Evolutionary conservation across 495 filamentous ascomycete genomes (phyloP).

Genomic region (Neurospora discreta): DNA sequence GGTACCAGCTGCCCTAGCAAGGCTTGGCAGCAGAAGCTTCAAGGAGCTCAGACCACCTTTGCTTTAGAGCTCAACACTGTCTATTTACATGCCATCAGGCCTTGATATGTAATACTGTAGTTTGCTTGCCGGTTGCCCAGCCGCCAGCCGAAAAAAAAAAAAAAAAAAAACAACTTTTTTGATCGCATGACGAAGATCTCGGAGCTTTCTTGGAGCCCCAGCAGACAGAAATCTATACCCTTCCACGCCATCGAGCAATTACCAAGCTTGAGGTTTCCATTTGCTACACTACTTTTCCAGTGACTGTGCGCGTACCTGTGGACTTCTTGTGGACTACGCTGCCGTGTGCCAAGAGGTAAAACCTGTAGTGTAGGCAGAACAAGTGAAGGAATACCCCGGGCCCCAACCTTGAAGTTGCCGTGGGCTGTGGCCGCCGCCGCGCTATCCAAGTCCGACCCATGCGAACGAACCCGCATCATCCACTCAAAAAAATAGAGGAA

Average conservation of each 20-base stretch:
- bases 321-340: background rate
- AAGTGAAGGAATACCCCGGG: background rate
- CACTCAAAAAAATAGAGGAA: background rate
- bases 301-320: background rate
- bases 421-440: background rate
- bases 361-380: too few relatives aligned
- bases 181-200: background rate
- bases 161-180: background rate
- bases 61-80: background rate
- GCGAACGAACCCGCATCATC: background rate
- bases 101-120: background rate
- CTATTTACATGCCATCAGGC: background rate
- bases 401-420: background rate
- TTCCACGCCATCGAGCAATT: background rate
- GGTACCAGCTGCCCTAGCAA: background rate
- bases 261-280: background rate
- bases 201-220: background rate
- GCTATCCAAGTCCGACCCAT: background rate
- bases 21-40: background rate
- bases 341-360: background rate
- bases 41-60: background rate
- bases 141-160: too few relatives aligned
- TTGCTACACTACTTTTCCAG: background rate
- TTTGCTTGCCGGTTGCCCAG: background rate
- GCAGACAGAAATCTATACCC: background rate